Evolutionary conservation across 495 filamentous ascomycete species (phyloP), one percentile per base, ranked within the genome.

Genomic region (Penicillium flavigenum): DNA sequence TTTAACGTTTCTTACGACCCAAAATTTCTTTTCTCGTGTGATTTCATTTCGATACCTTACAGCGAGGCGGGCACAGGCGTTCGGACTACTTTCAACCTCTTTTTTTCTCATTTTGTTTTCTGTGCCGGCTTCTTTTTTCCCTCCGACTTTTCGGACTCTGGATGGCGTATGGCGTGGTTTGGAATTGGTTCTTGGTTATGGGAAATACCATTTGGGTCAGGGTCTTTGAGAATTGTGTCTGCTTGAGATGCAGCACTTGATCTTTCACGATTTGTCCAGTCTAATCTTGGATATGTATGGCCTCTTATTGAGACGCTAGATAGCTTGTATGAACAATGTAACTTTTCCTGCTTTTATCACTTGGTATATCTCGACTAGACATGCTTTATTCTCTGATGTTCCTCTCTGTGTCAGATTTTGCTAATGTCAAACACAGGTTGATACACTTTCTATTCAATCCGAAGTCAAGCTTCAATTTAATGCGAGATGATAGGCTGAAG

Each of bases 121-220:
- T 56, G 58, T 61, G 54, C 62, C 59, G 65, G 53, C 56, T 60
- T 58, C 56, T 41, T 42, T 39, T 66, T 42, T 48, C 46, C 61
- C 22, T 62, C 22, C 44, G 45, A 29, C 44, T 64, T 34, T 52
- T 60, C 51, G 47, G 48, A 56, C 62, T 61, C 60, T 53, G 52
- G 55, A 63, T 52, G 73, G 71, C 68, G 73, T 74, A 69, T 50
- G 71, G 72, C 64, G 71, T 63, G 71, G 44, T 24, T 44, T 56
- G 42, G 59, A 57, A 53, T 55, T 55, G 52, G 65, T 63, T 48
- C 14, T 61, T 61, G 63, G 71, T 64, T 67, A 66, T 53, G 66
- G 64, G 66, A 69, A 68, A 74, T 70, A 72, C 66, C 68, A 65
- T 59, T 61, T 65, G 59, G 66, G 60, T 54, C 45, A 61, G 49